Percentiles rank a stretch among this genome's conserved stretches.
Evolutionary conservation across 2,329 filamentous ascomycete genomes (phyloP).

Genomic region (Tetracladium maxilliforme): DNA sequence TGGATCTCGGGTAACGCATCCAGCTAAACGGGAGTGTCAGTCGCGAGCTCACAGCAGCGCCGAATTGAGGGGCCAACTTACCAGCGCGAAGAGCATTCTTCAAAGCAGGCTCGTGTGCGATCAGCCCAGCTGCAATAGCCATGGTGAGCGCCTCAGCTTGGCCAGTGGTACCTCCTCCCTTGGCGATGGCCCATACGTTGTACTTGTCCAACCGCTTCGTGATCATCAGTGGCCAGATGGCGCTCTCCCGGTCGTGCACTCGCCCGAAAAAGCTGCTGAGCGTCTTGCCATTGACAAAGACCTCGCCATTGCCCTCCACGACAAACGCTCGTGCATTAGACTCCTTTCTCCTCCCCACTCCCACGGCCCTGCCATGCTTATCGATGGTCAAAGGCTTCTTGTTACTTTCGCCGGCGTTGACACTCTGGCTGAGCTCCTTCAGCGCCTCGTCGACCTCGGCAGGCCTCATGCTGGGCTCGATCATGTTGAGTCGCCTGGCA

Average conservation of each 20-base stretch:
- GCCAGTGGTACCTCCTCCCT: conserved; percentile 81
- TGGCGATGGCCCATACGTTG: conserved; percentile 79
- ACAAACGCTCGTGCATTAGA: conserved; percentile 75
- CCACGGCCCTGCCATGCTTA: conserved; percentile 61
- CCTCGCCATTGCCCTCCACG: conserved; percentile 84
- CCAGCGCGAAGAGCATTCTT: conserved; percentile 81
- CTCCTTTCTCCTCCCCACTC: conserved; percentile 75
- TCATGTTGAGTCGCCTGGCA: conserved; percentile 69
- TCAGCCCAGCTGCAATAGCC: conserved; percentile 73
- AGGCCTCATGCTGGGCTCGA: conserved; percentile 66
- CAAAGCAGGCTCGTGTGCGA: conserved; percentile 83
- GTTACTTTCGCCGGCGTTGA: conserved; percentile 54
- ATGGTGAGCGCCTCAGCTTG: conserved; percentile 91
- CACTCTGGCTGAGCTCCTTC: conserved; percentile 55
- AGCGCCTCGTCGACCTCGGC: conserved; percentile 51
- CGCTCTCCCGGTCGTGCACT: conserved; percentile 87
- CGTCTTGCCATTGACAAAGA: conserved; percentile 81
- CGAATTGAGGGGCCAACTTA: conserved; percentile 31
- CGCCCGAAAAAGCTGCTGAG: conserved; percentile 71
- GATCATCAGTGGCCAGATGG: conserved; percentile 75
- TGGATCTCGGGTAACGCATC: conserved; percentile 79
- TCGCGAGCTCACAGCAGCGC: conserved; percentile 1
- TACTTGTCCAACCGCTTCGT: conserved; percentile 86
- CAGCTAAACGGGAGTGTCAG: conserved; percentile 44
- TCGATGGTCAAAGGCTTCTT: conserved; percentile 55